Conservation (phyloP, 306 rosid species). For the Trichosanthes cucumerina region DNA sequence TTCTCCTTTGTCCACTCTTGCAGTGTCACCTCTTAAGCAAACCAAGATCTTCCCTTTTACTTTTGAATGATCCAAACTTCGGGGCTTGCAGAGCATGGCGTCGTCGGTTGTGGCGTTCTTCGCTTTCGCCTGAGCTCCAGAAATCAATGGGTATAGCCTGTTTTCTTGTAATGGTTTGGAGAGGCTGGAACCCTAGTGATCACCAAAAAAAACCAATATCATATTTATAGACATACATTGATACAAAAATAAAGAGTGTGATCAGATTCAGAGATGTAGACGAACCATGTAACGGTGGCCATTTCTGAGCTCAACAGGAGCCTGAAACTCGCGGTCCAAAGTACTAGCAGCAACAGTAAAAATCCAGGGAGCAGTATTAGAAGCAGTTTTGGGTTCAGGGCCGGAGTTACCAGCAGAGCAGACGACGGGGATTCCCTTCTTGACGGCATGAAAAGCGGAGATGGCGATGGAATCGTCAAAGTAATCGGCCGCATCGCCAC, state of each 20-base stretch:
- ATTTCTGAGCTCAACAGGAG: slow-evolving; percentile 34
- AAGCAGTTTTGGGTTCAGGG: slow-evolving; percentile 21
- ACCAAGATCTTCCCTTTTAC: slow-evolving; percentile 48
- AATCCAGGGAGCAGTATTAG: slow-evolving; percentile 65
- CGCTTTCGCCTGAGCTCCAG: slow-evolving; percentile 27
- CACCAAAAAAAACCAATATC: too few relatives aligned
- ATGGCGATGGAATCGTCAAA: slow-evolving; percentile 28
- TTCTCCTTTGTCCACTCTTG: slow-evolving; percentile 41
- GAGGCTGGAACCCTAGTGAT: slow-evolving; percentile 43
- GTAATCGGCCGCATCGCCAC: slow-evolving; percentile 13
- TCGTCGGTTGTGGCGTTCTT: slow-evolving; percentile 5
- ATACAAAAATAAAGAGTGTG: too few relatives aligned
- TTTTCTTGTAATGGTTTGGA: slow-evolving; percentile 21
- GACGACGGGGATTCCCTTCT: slow-evolving; percentile 33
- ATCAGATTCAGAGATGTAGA: neutral
- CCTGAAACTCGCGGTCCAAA: slow-evolving; percentile 39
- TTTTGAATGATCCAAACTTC: slow-evolving; percentile 42
- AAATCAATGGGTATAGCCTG: slow-evolving; percentile 47
- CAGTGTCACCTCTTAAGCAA: slow-evolving; percentile 33
- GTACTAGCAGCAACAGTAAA: slow-evolving; percentile 69
- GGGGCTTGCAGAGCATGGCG: slow-evolving; percentile 29
- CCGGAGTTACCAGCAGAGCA: slow-evolving; percentile 67
- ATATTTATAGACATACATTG: too few relatives aligned
- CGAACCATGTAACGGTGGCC: slow-evolving; percentile 38
- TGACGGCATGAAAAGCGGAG: slow-evolving; percentile 55